Percentiles rank a stretch among this genome's conserved stretches.
phyloP scores from a whole-genome alignment of 1,284 basidiomycete genomes.

The Apiotrichum mycotoxinovorans region DNA sequence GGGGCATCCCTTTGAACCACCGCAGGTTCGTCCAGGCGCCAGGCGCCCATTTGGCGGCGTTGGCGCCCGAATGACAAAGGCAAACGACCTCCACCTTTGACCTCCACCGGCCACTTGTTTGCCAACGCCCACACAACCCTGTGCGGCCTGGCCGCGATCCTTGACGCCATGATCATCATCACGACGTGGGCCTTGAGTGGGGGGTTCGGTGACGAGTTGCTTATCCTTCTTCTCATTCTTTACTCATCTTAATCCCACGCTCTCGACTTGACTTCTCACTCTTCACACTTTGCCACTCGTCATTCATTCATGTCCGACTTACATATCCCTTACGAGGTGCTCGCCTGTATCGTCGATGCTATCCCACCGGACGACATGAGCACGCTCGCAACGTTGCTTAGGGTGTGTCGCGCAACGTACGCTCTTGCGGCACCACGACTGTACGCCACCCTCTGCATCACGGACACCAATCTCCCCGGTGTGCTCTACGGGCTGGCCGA shows the following conservation, averaged over 20 bases:
- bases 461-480: conserved; percentile 1
- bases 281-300: not conserved
- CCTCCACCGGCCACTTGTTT: no score
- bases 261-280: not conserved
- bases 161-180: no score
- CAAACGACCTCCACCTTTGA: no score
- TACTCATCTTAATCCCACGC: no score
- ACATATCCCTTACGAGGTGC: conserved; percentile 8
- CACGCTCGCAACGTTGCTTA: conserved; percentile 9
- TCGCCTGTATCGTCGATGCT: conserved; percentile 6
- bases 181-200: not conserved
- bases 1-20: no score
- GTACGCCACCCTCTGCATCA: conserved; percentile 12
- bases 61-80: no score
- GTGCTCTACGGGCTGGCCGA: not conserved
- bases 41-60: no score
- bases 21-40: no score
- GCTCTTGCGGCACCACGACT: conserved; percentile 8
- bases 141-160: no score
- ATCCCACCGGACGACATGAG: not conserved
- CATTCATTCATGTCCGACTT: not conserved
- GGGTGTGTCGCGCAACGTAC: conserved; percentile 7
- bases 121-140: no score
- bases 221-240: no score
- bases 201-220: no score